Evolutionary conservation across 305 asterid genomes (phyloP), one percentile per base, ranked within the genome.

Genomic region (Fraxinus dipetala): DNA sequence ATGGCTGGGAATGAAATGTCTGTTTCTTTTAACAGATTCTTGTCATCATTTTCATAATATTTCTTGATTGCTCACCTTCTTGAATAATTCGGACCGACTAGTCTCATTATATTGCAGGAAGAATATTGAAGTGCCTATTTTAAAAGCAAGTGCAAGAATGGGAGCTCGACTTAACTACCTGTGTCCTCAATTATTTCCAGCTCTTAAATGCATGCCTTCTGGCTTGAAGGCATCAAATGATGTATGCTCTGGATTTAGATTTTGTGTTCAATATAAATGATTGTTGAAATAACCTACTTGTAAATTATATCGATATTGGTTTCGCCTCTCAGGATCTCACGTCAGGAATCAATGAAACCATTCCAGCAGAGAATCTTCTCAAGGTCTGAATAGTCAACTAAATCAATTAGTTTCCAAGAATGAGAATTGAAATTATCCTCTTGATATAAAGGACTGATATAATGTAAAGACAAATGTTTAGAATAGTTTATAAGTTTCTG

Each of bases 1-100:
- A 90, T 96, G 98, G 99, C 98, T 72, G 97, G 99, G 80, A 98
- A 96, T 87, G 93, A 93, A 86, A 87, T 83, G 99, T 95, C 78
- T 75, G 97, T 89, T 83, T 48, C 75, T 34, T 74, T 75, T 40
- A 18, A 38, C 20, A 16, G 16, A 5, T 36, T 11, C 2, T 11
- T 72, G 11, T 31, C 32, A 0, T 77, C 13, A 24, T 48, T 51
- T 24, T 13, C 20, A 0, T 1, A 20, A 28, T 67, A 22, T 67
- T 22, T 24, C 32, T 48, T 81, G 63, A 70, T 28, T 70, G 67
- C 69, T 85, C 43, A 40, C 61, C 69, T 81, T 43, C 70, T 83
- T 51, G 61, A 84, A 26, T 26, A 45, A 51, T 43, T 75, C 63
- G 63, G 40, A 11, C 76, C 83, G 83, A 82, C 83, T 72, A 72